Base-by-base conservation (phyloP, 2,329 filamentous ascomycete species). In the Cladosporium colombiae region DNA sequence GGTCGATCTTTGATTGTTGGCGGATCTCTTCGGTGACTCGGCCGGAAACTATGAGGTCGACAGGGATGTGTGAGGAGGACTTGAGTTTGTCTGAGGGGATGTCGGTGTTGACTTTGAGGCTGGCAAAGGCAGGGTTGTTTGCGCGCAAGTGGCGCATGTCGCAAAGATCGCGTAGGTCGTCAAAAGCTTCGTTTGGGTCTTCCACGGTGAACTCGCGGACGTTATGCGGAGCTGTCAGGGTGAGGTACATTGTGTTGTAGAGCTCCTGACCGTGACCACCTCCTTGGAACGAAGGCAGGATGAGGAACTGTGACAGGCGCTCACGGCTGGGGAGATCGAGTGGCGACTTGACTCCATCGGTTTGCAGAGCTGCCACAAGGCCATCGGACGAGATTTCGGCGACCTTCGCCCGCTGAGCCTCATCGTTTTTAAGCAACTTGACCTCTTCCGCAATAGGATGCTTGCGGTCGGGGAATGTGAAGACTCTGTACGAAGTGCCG, bases 301-400 rank as follows among this genome's bases (percentile, higher is more conserved):
- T 89, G 67, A 99, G 75, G 78, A 98, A 98, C 77, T 99, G 95
- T 0, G 94, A 96, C 70, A 99, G 91, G 53, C 96, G 86, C 67
- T 92, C 88, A 46, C 94, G 88, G 72, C 89, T 90, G 14, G 91
- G 90, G 2, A 93, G 84, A 58, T 89, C 81, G 5, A 83, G 85
- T 77, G 69, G 74, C 37, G 74, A 72, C 89, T 81, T n/a, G 78
- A 71, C 64, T 74, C 72, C 64, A 3, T 59, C 53, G 3, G 33
- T 58, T n/a, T 33, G 29, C 21, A 61, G 25, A 11, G 37, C 37
- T 21, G 63, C 33, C 16, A 35, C 25, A 29, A 65, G 27, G 18
- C 49, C 53, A 14, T 65, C 63, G 1, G 63, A 21, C 31, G 49
- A 40, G 16, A n/a, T 35, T 27, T 50, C 31, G 3, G 18, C 16